These are phyloP conservation scores for Leishmania aethiopica DNA, from an alignment of 208 protist species.

Conservation along the genomic window DNA sequence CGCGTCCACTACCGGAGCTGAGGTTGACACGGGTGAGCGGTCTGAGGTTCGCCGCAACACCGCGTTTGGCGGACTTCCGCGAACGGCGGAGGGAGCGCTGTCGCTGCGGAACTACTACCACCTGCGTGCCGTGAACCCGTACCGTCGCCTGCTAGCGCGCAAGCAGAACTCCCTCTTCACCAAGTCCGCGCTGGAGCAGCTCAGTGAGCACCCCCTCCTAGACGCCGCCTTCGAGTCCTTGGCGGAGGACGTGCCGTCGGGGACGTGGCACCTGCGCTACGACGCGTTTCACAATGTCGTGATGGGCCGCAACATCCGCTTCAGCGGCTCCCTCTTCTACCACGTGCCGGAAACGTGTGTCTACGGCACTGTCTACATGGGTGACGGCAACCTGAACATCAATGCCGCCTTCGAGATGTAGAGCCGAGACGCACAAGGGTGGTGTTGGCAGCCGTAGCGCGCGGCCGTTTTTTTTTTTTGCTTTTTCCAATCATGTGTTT, in stretches of 20 bases:
- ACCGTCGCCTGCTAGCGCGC: slow-evolving; percentile 57
- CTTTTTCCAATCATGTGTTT: not conserved
- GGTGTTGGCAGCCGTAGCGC: too few relatives aligned
- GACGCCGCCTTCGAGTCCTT: slow-evolving; percentile 78
- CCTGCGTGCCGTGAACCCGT: slow-evolving; percentile 72
- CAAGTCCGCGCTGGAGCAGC: slow-evolving; percentile 63
- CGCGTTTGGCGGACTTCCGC: slow-evolving; percentile 60
- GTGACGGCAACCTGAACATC: slow-evolving; percentile 82
- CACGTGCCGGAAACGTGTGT: slow-evolving; percentile 79
- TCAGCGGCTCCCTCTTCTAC: slow-evolving; percentile 79
- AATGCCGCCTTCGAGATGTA: slow-evolving; percentile 82
- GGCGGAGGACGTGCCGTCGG: slow-evolving; percentile 72
- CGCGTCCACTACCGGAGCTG: not conserved
- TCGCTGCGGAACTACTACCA: slow-evolving; percentile 85
- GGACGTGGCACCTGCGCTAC: slow-evolving; percentile 77
- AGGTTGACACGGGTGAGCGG: not conserved
- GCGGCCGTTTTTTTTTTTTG: not conserved
- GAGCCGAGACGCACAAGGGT: not conserved
- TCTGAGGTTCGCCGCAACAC: slow-evolving; percentile 42
- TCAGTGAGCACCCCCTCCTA: slow-evolving; percentile 56
- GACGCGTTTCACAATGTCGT: slow-evolving; percentile 72
- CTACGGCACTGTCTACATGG: slow-evolving; percentile 87
- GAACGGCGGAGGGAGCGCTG: slow-evolving; percentile 50
- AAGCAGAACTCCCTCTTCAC: slow-evolving; percentile 40
- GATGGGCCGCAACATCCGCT: slow-evolving; percentile 63